A percentile compares a stretch with the other conserved stretches of the same genome.
Evolutionary conservation across 495 filamentous ascomycete genomes (phyloP).

Genomic region (Penicillium cinerascens): DNA sequence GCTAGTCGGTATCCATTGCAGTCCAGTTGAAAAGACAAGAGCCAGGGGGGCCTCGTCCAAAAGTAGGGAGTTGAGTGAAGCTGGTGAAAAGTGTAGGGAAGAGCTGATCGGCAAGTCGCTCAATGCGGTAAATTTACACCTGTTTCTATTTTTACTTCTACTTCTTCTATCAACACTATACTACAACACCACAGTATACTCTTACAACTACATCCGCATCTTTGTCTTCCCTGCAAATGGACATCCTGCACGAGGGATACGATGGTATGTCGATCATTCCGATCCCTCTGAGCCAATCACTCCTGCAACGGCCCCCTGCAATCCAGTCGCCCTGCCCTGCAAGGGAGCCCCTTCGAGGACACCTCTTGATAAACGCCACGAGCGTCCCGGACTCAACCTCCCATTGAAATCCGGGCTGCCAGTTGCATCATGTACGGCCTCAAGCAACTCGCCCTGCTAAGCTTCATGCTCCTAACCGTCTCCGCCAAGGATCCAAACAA

Average conservation of each 20-base stretch:
- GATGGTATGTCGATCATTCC: conserved; percentile 1
- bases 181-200: neutral
- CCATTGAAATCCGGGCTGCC: neutral
- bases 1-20: conserved; percentile 7
- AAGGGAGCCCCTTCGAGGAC: conserved; percentile 5
- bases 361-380: neutral
- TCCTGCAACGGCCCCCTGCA: conserved; percentile 1
- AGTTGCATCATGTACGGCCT: conserved; percentile 23
- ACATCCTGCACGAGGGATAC: neutral
- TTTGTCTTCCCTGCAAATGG: neutral
- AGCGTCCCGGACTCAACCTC: neutral
- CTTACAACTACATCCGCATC: neutral
- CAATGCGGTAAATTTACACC: neutral
- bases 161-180: neutral
- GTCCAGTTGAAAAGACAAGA: conserved; percentile 2
- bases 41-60: neutral
- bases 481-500: conserved; percentile 13
- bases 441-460: conserved; percentile 20
- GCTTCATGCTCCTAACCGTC: conserved; percentile 23
- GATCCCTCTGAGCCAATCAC: conserved; percentile 1
- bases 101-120: neutral
- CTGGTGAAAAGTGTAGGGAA: conserved; percentile 13
- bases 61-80: neutral
- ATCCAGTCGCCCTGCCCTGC: conserved; percentile 2
- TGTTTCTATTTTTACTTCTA: neutral